Conservation (phyloP, 768 basidiomycete genomes). For the Cystobasidium ongulense region DNA sequence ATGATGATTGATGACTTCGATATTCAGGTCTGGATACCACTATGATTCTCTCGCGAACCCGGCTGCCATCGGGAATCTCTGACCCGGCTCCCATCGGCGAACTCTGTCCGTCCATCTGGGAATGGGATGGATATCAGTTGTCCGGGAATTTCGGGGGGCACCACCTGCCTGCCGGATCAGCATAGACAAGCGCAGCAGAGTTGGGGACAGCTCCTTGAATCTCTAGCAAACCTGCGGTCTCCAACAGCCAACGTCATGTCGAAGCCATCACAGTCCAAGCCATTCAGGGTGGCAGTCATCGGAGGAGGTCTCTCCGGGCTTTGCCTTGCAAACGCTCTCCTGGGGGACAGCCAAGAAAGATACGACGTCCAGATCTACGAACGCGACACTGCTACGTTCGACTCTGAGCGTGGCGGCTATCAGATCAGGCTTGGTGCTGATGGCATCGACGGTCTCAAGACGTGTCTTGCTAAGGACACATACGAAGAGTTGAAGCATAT, state of each 20-base stretch:
- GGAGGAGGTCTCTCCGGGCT: conserved; percentile 1
- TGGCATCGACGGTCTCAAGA: neutral
- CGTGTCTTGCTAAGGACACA: neutral
- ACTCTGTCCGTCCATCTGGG: too few relatives aligned
- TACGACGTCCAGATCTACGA: conserved; percentile 10
- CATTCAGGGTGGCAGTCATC: neutral
- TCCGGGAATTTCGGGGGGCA: neutral
- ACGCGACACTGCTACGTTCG: neutral
- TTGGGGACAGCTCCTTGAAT: too few relatives aligned
- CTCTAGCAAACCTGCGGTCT: too few relatives aligned
- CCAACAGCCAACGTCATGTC: neutral
- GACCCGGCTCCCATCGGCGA: neutral
- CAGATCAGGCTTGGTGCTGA: conserved; percentile 9
- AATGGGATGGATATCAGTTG: neutral
- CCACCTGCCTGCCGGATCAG: too few relatives aligned
- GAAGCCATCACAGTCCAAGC: too few relatives aligned
- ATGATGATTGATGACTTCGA: too few relatives aligned
- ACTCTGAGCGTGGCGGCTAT: conserved; percentile 3
- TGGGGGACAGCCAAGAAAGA: neutral
- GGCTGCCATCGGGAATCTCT: too few relatives aligned
- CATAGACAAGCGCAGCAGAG: too few relatives aligned
- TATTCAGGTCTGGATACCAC: too few relatives aligned
- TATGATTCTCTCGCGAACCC: too few relatives aligned
- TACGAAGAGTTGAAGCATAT: conserved; percentile 1
- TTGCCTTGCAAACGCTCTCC: neutral